phyloP scores from a whole-genome alignment of 345 rosid genomes.

The Angophora floribunda region DNA sequence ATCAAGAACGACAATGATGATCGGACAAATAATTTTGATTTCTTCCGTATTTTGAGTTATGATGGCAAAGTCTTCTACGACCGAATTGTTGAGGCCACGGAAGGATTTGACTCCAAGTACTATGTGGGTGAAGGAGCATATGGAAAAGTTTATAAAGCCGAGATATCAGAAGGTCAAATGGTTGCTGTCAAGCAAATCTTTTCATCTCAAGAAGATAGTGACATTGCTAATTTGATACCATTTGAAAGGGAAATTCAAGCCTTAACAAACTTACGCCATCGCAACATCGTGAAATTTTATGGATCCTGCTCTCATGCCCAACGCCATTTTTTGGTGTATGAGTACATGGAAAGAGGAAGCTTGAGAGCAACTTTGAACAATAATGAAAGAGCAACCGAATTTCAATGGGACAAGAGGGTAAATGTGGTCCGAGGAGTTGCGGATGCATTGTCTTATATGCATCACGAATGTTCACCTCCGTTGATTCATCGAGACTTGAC shows the following conservation, averaged over 20 bases:
- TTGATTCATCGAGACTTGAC: background rate
- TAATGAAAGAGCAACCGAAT: background rate
- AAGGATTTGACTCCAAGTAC: background rate
- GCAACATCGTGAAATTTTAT: background rate
- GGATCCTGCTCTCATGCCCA: background rate
- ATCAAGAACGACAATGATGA: rapidly evolving
- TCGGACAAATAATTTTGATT: background rate
- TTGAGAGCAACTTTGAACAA: too few relatives aligned
- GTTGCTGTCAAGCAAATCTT: background rate
- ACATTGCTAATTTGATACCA: background rate
- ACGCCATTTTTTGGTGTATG: background rate
- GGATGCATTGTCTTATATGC: background rate
- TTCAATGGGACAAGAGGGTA: background rate
- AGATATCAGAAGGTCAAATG: background rate
- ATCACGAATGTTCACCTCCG: background rate
- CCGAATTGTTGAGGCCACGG: background rate
- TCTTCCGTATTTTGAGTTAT: background rate
- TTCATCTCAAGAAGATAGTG: background rate
- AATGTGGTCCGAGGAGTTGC: background rate
- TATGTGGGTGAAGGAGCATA: background rate
- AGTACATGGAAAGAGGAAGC: background rate
- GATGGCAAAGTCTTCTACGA: background rate
- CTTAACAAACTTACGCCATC: background rate
- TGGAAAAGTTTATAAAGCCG: background rate
- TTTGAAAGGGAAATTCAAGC: background rate